Percentiles rank a stretch among this genome's conserved stretches.
Evolutionary conservation across 495 filamentous ascomycete genomes (phyloP).

Genomic region (Aspergillus avenaceus): DNA sequence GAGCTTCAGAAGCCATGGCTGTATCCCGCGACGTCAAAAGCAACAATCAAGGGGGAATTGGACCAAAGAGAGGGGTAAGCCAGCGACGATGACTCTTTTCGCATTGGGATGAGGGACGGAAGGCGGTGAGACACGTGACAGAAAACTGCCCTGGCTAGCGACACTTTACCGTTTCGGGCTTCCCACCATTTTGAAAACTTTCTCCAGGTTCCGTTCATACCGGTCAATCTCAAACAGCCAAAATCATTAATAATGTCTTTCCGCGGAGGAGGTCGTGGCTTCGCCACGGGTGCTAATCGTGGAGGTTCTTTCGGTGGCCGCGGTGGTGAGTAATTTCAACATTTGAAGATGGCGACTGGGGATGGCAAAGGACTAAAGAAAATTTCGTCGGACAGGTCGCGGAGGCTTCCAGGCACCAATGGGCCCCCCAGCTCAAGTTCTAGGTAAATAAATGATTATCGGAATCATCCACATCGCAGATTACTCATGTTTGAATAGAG

Average conservation of each 20-base stretch:
- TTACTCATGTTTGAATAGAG: conserved; percentile 49
- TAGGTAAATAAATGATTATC: conserved; percentile 43
- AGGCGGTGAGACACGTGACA: conserved; percentile 43
- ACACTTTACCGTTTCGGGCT: conserved; percentile 47
- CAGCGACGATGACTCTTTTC: conserved; percentile 19
- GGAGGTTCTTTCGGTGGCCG: conserved; percentile 45
- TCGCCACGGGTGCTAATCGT: conserved; percentile 45
- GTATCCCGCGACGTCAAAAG: conserved; percentile 12
- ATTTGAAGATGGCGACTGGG: conserved; percentile 1
- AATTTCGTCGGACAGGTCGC: conserved; percentile 48
- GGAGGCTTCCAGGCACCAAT: conserved; percentile 60
- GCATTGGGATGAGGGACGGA: conserved; percentile 16
- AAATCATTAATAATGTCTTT: conserved; percentile 50
- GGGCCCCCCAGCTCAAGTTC: conserved; percentile 63
- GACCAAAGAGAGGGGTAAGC: conserved; percentile 2
- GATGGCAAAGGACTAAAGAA: conserved; percentile 29
- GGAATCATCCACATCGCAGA: background rate
- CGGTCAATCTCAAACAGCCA: conserved; percentile 24
- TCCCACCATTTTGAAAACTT: conserved; percentile 50
- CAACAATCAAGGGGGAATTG: conserved; percentile 16
- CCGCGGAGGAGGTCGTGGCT: conserved; percentile 45
- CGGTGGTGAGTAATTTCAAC: conserved; percentile 31
- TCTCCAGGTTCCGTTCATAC: conserved; percentile 29
- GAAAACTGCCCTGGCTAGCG: conserved; percentile 43
- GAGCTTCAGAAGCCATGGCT: conserved; percentile 37